phyloP scores from a whole-genome alignment of 1,284 basidiomycete genomes.

The Apiotrichum sp. region DNA sequence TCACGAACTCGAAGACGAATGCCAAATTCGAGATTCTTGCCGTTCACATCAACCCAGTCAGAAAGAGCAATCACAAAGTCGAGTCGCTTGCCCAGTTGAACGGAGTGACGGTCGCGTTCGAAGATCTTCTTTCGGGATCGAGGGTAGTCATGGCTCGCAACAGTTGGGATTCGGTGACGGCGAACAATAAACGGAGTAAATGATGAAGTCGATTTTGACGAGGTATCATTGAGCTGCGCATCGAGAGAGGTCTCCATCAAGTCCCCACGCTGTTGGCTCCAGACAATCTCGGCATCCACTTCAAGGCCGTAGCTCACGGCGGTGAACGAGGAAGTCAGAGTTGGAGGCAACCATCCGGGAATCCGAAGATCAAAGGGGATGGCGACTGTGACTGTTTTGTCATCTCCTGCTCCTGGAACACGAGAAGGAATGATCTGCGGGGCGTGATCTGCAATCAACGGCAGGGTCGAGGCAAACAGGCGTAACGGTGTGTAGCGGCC shows the following conservation, averaged over 20 bases:
- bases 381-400: slow-evolving; percentile 18
- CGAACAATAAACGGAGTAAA: slow-evolving; percentile 25
- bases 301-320: slow-evolving; percentile 31
- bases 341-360: slow-evolving; percentile 44
- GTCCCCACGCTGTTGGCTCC: slow-evolving; percentile 14
- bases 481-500: slow-evolving; percentile 42
- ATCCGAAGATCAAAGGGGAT: slow-evolving; percentile 41
- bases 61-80: slow-evolving; percentile 41
- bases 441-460: slow-evolving; percentile 9
- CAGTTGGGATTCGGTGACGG: slow-evolving; percentile 31
- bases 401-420: no score
- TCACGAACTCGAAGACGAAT: slow-evolving; percentile 32
- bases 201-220: no score
- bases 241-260: not conserved
- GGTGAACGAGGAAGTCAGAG: slow-evolving; percentile 24
- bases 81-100: slow-evolving; percentile 23
- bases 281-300: slow-evolving; percentile 26
- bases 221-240: not conserved
- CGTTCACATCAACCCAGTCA: slow-evolving; percentile 42
- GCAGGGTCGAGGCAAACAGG: slow-evolving; percentile 19
- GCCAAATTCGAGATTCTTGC: slow-evolving; percentile 28
- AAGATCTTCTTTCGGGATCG: slow-evolving; percentile 20
- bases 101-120: slow-evolving; percentile 20
- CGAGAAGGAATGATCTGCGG: slow-evolving; percentile 21
- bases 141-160: slow-evolving; percentile 4